Percentiles rank a stretch among this genome's conserved stretches.
These are phyloP conservation scores for Favolaschia claudopus DNA, from an alignment of 768 basidiomycete genomes.

Conservation along the genomic window DNA sequence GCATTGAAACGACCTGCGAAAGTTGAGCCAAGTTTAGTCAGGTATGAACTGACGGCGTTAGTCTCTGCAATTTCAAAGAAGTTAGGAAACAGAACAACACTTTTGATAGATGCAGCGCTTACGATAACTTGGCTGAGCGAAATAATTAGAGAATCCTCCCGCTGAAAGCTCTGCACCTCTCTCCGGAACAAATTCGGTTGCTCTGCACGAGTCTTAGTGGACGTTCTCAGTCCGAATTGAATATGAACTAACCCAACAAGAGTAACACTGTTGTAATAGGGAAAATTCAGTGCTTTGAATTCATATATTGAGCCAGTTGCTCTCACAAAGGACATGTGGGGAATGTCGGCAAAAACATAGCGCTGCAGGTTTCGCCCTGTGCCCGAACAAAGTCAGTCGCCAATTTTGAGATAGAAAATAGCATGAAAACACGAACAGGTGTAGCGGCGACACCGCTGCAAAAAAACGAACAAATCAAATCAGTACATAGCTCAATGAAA, in stretches of 20 bases:
- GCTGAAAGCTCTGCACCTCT: slow-evolving; percentile 48
- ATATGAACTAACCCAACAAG: too few species aligned
- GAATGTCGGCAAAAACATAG: slow-evolving; percentile 49
- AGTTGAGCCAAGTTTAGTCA: not conserved
- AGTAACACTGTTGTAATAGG: not conserved
- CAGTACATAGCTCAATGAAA: not conserved
- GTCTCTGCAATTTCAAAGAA: not conserved
- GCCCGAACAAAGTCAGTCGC: too few species aligned
- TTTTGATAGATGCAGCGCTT: slow-evolving; percentile 29
- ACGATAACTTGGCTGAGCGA: slow-evolving; percentile 33
- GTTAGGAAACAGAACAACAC: not conserved
- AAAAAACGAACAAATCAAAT: not conserved
- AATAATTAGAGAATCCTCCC: slow-evolving; percentile 57
- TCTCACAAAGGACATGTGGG: slow-evolving; percentile 52
- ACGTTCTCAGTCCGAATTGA: too few species aligned
- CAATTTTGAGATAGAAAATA: too few species aligned
- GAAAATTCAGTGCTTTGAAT: too few species aligned
- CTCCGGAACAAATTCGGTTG: slow-evolving; percentile 47
- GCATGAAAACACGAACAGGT: not conserved
- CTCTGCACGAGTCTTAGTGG: too few species aligned
- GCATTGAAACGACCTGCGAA: slow-evolving; percentile 52
- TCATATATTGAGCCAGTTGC: not conserved
- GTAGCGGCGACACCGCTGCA: slow-evolving; percentile 3
- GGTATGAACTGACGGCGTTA: not conserved
- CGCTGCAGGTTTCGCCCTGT: slow-evolving; percentile 43